Conservation (phyloP, 2,329 filamentous ascomycete genomes). For the Fusarium mangiferae region DNA sequence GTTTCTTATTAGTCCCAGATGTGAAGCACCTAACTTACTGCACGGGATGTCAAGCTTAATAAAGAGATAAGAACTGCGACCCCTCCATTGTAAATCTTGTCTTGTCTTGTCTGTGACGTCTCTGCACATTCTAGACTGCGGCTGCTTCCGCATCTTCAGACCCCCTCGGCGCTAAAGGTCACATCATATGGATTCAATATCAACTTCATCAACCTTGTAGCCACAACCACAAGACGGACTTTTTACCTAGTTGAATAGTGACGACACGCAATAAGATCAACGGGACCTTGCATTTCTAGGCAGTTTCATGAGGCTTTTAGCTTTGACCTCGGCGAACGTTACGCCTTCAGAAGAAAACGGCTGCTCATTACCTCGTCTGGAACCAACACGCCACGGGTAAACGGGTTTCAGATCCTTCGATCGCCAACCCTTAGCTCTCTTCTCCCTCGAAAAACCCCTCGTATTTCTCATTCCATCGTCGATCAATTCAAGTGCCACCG, state of each 20-base stretch:
- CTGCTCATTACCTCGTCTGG: background rate
- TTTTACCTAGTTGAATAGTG: background rate
- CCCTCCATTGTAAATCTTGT: constrained; percentile 6
- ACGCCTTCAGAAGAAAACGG: constrained; percentile 3
- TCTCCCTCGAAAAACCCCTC: constrained; percentile 10
- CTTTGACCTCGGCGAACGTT: background rate
- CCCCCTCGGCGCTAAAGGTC: constrained; percentile 4
- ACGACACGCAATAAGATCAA: background rate
- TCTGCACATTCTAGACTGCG: constrained; percentile 4
- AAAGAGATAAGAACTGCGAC: constrained; percentile 14
- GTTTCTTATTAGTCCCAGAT: constrained; percentile 32
- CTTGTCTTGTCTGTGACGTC: constrained; percentile 6
- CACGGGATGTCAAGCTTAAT: constrained; percentile 8
- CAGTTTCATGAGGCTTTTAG: background rate
- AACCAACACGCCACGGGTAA: constrained; percentile 14
- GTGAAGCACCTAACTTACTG: constrained; percentile 14
- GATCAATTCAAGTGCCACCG: constrained; percentile 27
- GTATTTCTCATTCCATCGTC: constrained; percentile 24
- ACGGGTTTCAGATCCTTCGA: constrained; percentile 18
- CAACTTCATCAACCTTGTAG: constrained; percentile 9
- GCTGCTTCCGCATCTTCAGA: constrained; percentile 5
- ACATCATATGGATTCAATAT: constrained; percentile 19
- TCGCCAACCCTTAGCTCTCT: constrained; percentile 2
- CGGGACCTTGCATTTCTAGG: background rate
- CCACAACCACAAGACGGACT: constrained; percentile 3